A percentile compares a stretch with the other conserved stretches of the same genome.
phyloP scores from a whole-genome alignment of 345 rosid genomes.

The Populus pruinosa region DNA sequence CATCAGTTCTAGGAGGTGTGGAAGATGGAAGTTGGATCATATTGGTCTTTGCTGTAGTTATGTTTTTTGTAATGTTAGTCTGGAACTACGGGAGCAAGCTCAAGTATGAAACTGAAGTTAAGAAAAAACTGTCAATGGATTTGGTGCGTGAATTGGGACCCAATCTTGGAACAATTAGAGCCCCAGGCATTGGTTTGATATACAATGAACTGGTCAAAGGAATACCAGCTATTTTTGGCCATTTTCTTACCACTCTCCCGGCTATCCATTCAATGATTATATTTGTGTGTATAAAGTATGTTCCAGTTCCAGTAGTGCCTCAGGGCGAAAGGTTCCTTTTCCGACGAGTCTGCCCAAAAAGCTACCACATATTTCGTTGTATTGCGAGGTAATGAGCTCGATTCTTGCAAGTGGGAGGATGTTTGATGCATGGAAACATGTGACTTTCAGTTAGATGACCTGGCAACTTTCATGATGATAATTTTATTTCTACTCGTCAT shows the following conservation, averaged over 20 bases:
- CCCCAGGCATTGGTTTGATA: constrained; percentile 96
- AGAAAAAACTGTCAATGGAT: constrained; percentile 88
- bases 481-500: neutral
- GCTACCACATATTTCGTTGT: constrained; percentile 96
- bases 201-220: constrained; percentile 94
- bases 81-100: constrained; percentile 99
- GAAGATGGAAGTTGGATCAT: constrained; percentile 97
- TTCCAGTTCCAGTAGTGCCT: constrained; percentile 93
- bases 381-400: constrained; percentile 69
- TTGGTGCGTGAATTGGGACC: constrained; percentile 88
- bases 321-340: constrained; percentile 96
- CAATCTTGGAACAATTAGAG: constrained; percentile 93
- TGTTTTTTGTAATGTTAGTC: constrained; percentile 85
- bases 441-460: too few relatives aligned
- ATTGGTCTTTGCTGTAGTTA: constrained; percentile 72
- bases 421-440: neutral
- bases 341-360: constrained; percentile 81
- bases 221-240: constrained; percentile 94
- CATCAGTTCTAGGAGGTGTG: constrained; percentile 75
- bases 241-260: constrained; percentile 93
- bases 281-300: constrained; percentile 90
- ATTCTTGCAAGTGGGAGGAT: neutral
- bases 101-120: constrained; percentile 93
- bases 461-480: neutral
- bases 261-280: constrained; percentile 98